phyloP scores from a whole-genome alignment of 768 basidiomycete species.

The Suillus subalutaceus region DNA sequence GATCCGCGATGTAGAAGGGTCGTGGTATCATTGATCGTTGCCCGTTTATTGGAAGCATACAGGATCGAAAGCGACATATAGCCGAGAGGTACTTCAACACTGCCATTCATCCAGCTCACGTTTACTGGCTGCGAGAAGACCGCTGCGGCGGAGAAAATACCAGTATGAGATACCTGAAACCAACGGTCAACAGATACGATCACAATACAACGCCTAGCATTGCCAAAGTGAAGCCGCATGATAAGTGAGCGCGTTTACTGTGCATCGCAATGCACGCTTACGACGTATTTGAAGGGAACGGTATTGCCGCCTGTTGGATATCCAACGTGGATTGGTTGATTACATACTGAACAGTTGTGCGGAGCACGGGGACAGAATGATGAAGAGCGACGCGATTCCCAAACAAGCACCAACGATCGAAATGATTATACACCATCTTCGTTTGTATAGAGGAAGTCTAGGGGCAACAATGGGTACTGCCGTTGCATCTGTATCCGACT shows the following conservation, averaged over 20 bases:
- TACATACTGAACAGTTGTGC: conserved; percentile 66
- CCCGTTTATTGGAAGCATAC: conserved; percentile 55
- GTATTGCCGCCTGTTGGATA: conserved; percentile 54
- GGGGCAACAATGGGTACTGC: conserved; percentile 10
- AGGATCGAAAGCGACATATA: conserved; percentile 51
- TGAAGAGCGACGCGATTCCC: conserved; percentile 65
- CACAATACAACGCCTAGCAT: conserved; percentile 53
- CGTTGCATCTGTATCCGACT: conserved; percentile 11
- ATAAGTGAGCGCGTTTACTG: conserved; percentile 9
- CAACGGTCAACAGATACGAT: conserved; percentile 5
- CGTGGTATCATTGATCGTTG: conserved; percentile 61
- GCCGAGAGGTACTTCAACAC: conserved; percentile 54
- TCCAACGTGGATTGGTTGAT: conserved; percentile 58
- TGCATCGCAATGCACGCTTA: conserved; percentile 29
- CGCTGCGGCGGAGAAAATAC: conserved; percentile 65
- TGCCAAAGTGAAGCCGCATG: conserved; percentile 49
- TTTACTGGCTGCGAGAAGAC: conserved; percentile 58
- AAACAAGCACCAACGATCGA: conserved; percentile 51
- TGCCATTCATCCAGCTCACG: conserved; percentile 60
- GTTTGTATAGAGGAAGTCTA: conserved; percentile 57
- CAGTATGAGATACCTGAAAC: conserved; percentile 63
- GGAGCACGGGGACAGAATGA: conserved; percentile 68
- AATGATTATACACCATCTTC: conserved; percentile 64
- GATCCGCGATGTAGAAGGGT: conserved; percentile 57
- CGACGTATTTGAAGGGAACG: conserved; percentile 58